A percentile compares a stretch with the other conserved stretches of the same genome.
Conservation (phyloP, 257 asterid species). For the Solanum phureja region DNA sequence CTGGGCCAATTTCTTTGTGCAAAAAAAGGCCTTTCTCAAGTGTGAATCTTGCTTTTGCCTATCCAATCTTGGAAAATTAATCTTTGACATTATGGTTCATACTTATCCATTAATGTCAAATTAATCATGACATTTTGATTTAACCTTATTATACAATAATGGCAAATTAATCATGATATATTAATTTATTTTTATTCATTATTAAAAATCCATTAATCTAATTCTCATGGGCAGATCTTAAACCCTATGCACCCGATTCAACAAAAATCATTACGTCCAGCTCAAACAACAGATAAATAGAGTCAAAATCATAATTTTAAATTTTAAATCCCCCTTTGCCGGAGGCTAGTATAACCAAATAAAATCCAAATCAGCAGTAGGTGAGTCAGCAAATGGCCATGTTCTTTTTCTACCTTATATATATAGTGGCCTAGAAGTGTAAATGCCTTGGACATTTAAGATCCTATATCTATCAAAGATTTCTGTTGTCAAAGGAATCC, state of each 20-base stretch:
- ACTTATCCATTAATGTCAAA: background rate
- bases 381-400: background rate
- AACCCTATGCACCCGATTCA: background rate
- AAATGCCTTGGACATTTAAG: background rate
- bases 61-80: background rate
- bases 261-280: background rate
- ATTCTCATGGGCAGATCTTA: background rate
- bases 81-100: background rate
- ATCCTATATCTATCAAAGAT: background rate
- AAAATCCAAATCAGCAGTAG: background rate
- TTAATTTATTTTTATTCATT: background rate
- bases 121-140: background rate
- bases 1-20: background rate
- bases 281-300: background rate
- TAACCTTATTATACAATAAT: background rate
- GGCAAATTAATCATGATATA: background rate
- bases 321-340: background rate
- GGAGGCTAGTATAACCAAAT: background rate
- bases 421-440: background rate
- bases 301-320: background rate
- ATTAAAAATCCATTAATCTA: background rate
- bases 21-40: background rate
- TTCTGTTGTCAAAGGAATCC: background rate
- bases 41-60: background rate
- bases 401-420: background rate